Evolutionary conservation across 352 stramenopile species (phyloP).

Genomic region (Aphanomyces invadans): DNA sequence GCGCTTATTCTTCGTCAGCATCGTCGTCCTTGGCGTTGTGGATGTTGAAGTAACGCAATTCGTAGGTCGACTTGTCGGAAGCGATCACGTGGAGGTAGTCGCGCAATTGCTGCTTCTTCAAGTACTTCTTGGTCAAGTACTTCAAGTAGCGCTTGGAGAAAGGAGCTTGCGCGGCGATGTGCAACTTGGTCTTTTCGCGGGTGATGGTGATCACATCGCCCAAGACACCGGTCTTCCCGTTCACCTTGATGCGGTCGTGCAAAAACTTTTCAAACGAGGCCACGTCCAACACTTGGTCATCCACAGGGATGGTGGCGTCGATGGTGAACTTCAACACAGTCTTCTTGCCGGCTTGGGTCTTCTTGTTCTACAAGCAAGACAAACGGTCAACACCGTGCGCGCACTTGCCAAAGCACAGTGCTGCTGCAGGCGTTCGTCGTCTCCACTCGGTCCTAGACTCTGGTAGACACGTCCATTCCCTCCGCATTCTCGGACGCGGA

Average conservation of each 20-base stretch:
- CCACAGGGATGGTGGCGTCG: conserved; percentile 94
- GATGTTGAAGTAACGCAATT: conserved; percentile 99
- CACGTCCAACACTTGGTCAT: conserved; percentile 98
- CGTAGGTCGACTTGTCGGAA: conserved; percentile 97
- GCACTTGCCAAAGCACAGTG: not conserved
- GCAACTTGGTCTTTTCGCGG: conserved; percentile 95
- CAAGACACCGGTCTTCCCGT: conserved; percentile 96
- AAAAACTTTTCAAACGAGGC: conserved; percentile 99
- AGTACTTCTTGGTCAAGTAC: conserved; percentile 99
- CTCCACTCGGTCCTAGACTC: conserved; percentile 28
- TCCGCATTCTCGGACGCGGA: conserved; percentile 20
- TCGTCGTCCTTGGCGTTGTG: conserved; percentile 82
- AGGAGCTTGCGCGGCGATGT: conserved; percentile 89
- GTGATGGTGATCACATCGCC: conserved; percentile 93
- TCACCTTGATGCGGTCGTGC: conserved; percentile 99
- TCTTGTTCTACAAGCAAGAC: conserved; percentile 45
- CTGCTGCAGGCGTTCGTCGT: conserved; percentile 13
- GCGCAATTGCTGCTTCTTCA: conserved; percentile 99
- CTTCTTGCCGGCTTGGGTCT: conserved; percentile 67
- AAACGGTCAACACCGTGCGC: conserved; percentile 10
- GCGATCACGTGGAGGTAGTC: conserved; percentile 99
- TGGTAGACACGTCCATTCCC: conserved; percentile 39
- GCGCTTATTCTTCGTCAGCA: conserved; percentile 63
- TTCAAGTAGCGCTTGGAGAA: conserved; percentile 99
- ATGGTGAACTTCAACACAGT: conserved; percentile 89